Conservation (phyloP, 2,329 filamentous ascomycete species). For the Tolypocladium ovalisporum region DNA sequence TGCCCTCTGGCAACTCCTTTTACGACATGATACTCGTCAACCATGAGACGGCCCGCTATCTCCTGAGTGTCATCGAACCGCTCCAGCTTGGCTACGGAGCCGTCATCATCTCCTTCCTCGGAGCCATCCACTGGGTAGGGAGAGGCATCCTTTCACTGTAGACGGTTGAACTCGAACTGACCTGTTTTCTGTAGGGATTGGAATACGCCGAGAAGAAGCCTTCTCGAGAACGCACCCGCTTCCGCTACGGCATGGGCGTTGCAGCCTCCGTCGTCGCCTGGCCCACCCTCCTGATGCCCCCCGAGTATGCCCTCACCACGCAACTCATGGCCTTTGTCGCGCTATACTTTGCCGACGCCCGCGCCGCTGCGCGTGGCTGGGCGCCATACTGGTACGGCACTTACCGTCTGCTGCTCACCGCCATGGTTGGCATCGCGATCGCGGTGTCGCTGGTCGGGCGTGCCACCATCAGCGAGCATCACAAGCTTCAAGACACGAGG, state of each 20-base stretch:
- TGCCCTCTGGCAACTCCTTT: slow-evolving; percentile 48
- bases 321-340: slow-evolving; percentile 80
- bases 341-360: slow-evolving; percentile 75
- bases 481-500: slow-evolving; percentile 19
- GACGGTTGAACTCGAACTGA: background rate
- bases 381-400: slow-evolving; percentile 76
- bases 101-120: slow-evolving; percentile 86
- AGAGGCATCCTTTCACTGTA: background rate
- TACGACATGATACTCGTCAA: slow-evolving; percentile 44
- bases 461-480: slow-evolving; percentile 51
- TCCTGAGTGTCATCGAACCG: slow-evolving; percentile 69
- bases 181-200: slow-evolving; percentile 43
- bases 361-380: slow-evolving; percentile 64
- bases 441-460: slow-evolving; percentile 72
- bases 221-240: slow-evolving; percentile 52
- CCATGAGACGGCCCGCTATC: slow-evolving; percentile 58
- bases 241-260: slow-evolving; percentile 76
- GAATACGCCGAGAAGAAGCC: slow-evolving; percentile 66
- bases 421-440: slow-evolving; percentile 75
- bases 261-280: slow-evolving; percentile 72
- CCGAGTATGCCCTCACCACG: slow-evolving; percentile 73
- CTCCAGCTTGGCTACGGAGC: slow-evolving; percentile 87
- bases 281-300: slow-evolving; percentile 77
- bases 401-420: slow-evolving; percentile 88
- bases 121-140: slow-evolving; percentile 74